These are phyloP conservation scores for Neodidymelliopsis sp. DNA, from an alignment of 2,329 filamentous ascomycete genomes.

Conservation along the genomic window DNA sequence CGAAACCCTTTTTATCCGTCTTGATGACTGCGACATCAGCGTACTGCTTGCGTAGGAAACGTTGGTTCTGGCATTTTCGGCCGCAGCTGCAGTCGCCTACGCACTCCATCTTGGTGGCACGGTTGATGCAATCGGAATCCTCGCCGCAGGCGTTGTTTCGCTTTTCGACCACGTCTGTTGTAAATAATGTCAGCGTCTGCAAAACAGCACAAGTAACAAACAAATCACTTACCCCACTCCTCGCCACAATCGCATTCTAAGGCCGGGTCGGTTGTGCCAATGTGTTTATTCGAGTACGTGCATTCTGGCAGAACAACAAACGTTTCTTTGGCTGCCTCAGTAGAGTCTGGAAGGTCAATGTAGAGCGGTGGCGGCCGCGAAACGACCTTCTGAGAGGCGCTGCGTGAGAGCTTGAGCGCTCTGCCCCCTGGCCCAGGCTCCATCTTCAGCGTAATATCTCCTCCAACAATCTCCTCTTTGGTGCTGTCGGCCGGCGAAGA, in stretches of 20 bases:
- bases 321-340: conserved; percentile 73
- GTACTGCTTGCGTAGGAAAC: conserved; percentile 90
- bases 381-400: conserved; percentile 73
- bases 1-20: conserved; percentile 97
- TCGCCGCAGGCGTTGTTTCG: conserved; percentile 89
- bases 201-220: not conserved
- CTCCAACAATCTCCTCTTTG: conserved; percentile 64
- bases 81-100: conserved; percentile 87
- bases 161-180: conserved; percentile 57
- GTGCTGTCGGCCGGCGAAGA: conserved; percentile 51
- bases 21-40: conserved; percentile 94
- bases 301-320: conserved; percentile 87
- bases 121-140: conserved; percentile 98
- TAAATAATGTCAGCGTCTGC: conserved; percentile 41
- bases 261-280: conserved; percentile 90
- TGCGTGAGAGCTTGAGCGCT: conserved; percentile 75
- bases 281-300: conserved; percentile 87
- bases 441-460: conserved; percentile 68
- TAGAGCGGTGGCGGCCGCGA: conserved; percentile 72
- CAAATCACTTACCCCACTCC: conserved; percentile 81
- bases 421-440: conserved; percentile 64
- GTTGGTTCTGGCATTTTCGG: conserved; percentile 87
- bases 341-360: conserved; percentile 78
- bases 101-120: conserved; percentile 97
- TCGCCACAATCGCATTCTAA: conserved; percentile 95